Evolutionary conservation across 345 rosid species (phyloP).

Genomic region (Salix suchowensis): DNA sequence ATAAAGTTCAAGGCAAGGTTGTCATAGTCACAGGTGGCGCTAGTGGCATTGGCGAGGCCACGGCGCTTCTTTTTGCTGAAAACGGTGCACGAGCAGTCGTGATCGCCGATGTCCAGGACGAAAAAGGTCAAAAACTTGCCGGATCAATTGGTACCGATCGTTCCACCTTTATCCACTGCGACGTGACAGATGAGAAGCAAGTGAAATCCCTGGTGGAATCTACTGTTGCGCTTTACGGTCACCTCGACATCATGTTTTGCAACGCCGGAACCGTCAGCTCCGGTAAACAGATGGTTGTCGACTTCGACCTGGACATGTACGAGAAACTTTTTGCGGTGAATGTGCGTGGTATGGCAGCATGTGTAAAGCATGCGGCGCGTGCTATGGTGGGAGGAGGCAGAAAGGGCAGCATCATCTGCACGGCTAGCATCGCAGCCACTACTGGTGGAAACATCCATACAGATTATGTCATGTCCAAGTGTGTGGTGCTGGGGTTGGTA

Average conservation of each 20-base stretch:
- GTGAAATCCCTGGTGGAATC: constrained; percentile 30
- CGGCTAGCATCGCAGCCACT: constrained; percentile 24
- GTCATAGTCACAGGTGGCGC: constrained; percentile 28
- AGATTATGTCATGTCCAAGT: constrained; percentile 38
- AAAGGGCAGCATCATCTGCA: constrained; percentile 46
- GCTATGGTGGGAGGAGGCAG: constrained; percentile 29
- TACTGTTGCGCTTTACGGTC: constrained; percentile 18
- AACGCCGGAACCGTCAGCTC: constrained; percentile 25
- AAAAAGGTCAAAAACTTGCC: constrained; percentile 19
- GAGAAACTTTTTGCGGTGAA: constrained; percentile 27
- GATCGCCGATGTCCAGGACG: constrained; percentile 35
- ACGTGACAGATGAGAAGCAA: constrained; percentile 33
- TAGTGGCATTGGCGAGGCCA: constrained; percentile 25
- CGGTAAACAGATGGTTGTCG: constrained; percentile 24
- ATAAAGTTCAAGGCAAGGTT: constrained; percentile 17
- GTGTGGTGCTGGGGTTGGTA: constrained; percentile 36
- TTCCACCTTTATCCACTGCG: constrained; percentile 27
- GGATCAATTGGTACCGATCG: constrained; percentile 16
- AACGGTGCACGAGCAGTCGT: constrained; percentile 25
- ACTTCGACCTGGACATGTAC: constrained; percentile 16
- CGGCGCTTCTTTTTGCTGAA: constrained; percentile 19
- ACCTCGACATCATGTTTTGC: constrained; percentile 40
- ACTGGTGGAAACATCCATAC: background rate
- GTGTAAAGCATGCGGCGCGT: constrained; percentile 34
- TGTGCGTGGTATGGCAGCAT: constrained; percentile 25